A percentile compares a stretch with the other conserved stretches of the same genome.
These are phyloP conservation scores for Singerocomus rubriflavus DNA, from an alignment of 1,284 basidiomycete genomes.

Conservation along the genomic window DNA sequence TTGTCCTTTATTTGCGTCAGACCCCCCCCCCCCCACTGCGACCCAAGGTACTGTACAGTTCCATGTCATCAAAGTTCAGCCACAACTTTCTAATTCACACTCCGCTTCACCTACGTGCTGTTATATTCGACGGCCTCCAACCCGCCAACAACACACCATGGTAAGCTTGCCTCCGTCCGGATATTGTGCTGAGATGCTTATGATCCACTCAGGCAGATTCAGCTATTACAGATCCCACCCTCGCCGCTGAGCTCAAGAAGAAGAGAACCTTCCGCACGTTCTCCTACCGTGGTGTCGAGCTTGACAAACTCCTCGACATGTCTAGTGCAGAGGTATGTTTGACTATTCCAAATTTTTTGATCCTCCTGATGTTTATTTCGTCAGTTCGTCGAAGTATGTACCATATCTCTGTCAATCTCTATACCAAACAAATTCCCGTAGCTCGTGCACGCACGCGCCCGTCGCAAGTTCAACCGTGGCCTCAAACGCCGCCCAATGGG, in stretches of 20 bases:
- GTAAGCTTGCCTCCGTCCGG: constrained; percentile 36
- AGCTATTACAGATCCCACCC: constrained; percentile 78
- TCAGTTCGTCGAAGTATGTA: constrained; percentile 73
- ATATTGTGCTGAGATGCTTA: neutral
- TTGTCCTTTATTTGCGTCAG: neutral
- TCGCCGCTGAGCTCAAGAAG: constrained; percentile 95
- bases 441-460: constrained; percentile 98
- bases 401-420: constrained; percentile 4
- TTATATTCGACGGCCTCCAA: constrained; percentile 29
- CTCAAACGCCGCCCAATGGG: constrained; percentile 98
- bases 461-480: constrained; percentile 98
- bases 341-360: neutral
- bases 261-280: constrained; percentile 98
- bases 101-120: constrained; percentile 35
- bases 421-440: constrained; percentile 34
- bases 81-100: constrained; percentile 42
- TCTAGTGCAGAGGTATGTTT: constrained; percentile 85
- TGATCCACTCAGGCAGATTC: constrained; percentile 61
- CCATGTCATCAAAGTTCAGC: constrained; percentile 43
- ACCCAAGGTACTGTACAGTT: constrained; percentile 54
- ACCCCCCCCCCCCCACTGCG: neutral
- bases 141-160: constrained; percentile 49
- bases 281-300: constrained; percentile 96
- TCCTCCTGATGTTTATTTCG: constrained; percentile 1
- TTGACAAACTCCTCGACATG: constrained; percentile 96